Conservation (phyloP, 805 yeast species). For the Saturnispora silvae region DNA sequence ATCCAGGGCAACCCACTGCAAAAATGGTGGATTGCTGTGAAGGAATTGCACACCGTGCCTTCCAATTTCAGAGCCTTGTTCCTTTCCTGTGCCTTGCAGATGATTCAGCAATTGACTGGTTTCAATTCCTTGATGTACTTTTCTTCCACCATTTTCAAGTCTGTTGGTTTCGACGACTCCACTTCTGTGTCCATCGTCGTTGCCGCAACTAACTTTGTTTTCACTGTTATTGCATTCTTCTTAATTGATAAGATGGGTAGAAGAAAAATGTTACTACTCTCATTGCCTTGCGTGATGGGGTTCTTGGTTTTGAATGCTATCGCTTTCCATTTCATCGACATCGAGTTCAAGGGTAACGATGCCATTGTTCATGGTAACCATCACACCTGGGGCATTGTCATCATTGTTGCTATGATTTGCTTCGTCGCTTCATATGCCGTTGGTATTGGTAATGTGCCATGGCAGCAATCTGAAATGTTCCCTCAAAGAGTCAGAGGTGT, state of each 20-base stretch:
- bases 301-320: slow-evolving; percentile 75
- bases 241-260: slow-evolving; percentile 85
- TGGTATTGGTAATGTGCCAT: slow-evolving; percentile 95
- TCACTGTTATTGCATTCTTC: slow-evolving; percentile 77
- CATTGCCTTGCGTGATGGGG: slow-evolving; percentile 78
- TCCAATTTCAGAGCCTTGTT: slow-evolving; percentile 83
- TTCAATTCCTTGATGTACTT: slow-evolving; percentile 95
- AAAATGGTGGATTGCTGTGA: slow-evolving; percentile 51
- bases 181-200: slow-evolving; percentile 92
- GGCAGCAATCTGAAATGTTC: slow-evolving; percentile 95
- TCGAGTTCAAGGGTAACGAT: slow-evolving; percentile 42
- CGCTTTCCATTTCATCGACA: slow-evolving; percentile 79
- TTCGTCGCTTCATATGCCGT: slow-evolving; percentile 86
- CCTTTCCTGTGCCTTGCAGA: slow-evolving; percentile 88
- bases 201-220: slow-evolving; percentile 88
- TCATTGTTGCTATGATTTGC: slow-evolving; percentile 74
- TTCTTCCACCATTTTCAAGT: slow-evolving; percentile 82
- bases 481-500: slow-evolving; percentile 90
- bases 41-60: slow-evolving; percentile 53
- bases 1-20: slow-evolving; percentile 28
- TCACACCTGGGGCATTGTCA: slow-evolving; percentile 78
- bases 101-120: slow-evolving; percentile 93
- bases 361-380: slow-evolving; percentile 37
- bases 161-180: slow-evolving; percentile 79
- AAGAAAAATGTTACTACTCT: slow-evolving; percentile 63